phyloP scores from a whole-genome alignment of 371 early-diverging fungal genomes.

The Syncephalastrum racemosum region DNA sequence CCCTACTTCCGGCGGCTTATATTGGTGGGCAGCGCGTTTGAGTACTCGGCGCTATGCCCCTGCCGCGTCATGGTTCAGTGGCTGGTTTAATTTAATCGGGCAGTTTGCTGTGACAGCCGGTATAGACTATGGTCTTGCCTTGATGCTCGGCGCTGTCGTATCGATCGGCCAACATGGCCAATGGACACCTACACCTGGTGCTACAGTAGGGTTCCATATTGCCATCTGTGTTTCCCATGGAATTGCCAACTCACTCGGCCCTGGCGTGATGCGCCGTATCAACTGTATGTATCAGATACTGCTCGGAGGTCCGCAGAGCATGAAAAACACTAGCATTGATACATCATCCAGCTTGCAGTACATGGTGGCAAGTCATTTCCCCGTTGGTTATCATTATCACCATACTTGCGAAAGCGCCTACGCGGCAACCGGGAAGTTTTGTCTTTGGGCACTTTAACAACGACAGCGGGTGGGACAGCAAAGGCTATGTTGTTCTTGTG shows the following conservation, averaged over 20 bases:
- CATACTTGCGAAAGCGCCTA: slow-evolving; percentile 33
- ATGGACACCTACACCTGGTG: slow-evolving; percentile 40
- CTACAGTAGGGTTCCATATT: slow-evolving; percentile 50
- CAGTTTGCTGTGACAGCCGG: slow-evolving; percentile 53
- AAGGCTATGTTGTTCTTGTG: slow-evolving; percentile 29
- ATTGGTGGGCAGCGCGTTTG: slow-evolving; percentile 61
- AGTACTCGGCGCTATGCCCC: slow-evolving; percentile 30
- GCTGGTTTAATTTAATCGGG: slow-evolving; percentile 44
- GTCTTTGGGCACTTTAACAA: slow-evolving; percentile 35
- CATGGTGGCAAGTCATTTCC: slow-evolving; percentile 44
- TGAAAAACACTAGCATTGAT: slow-evolving; percentile 27
- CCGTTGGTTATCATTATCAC: slow-evolving; percentile 33
- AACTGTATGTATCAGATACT: slow-evolving; percentile 37
- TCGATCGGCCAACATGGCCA: slow-evolving; percentile 41
- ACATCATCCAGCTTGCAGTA: slow-evolving; percentile 25
- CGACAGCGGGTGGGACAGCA: slow-evolving; percentile 28
- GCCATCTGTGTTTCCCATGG: slow-evolving; percentile 54
- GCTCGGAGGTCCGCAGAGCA: slow-evolving; percentile 11
- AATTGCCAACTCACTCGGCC: slow-evolving; percentile 53
- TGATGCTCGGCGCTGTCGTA: slow-evolving; percentile 50
- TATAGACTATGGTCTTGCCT: slow-evolving; percentile 55
- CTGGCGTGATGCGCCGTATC: slow-evolving; percentile 45
- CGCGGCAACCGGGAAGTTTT: slow-evolving; percentile 47
- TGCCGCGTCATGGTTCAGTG: slow-evolving; percentile 43
- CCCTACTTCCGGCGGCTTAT: slow-evolving; percentile 70